Evolutionary conservation across 164 flowering plant species (phyloP), one percentile per base, ranked within the genome.

Genomic region (Euptelea pleiosperma): DNA sequence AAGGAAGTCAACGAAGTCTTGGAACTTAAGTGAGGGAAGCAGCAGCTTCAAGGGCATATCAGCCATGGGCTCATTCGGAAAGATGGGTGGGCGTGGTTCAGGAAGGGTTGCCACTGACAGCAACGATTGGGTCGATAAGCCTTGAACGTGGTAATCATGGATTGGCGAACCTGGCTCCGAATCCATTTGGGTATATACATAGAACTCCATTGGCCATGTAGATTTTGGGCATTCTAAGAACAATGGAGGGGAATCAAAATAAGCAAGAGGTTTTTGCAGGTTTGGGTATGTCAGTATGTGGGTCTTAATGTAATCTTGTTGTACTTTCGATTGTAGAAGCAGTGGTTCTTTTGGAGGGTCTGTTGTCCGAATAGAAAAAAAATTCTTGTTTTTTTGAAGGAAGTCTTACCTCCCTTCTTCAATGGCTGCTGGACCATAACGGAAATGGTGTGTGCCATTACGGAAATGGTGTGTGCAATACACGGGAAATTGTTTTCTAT

Each of bases 41-140:
- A 86, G 96, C 80, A 89, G 96, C 61, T 89, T 89, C 83, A 86
- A 80, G 73, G 84, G 89, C 19, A 62, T 86, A 54, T 72, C 93
- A 1, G 73, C 81, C 14, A 40, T 77, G 34, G 77, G 79, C 14
- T 73, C 91, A n/a, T 80, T 89, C 24, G 77, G 91, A 8, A 82
- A 71, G 66, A 58, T 80, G 67, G 81, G 78, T 8, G 79, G 80
- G 22, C 80, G 82, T 2, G 77, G 81, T 56, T 83, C 96, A 0
- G 93, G 84, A 29, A 76, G 89, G 59, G 65, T 80, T 62, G 72
- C 84, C 15, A 78, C 77, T 6, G 87, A 82, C 55, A 73, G 56
- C 43, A 39, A 65, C 33, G 87, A 79, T 28, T 73, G 71, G 70
- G 50, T 72, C 12, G 84, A 85, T 64, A 87, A 86, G 75, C 77